phyloP scores from a whole-genome alignment of 2,329 filamentous ascomycete genomes.

The Calonectria honghensis region DNA sequence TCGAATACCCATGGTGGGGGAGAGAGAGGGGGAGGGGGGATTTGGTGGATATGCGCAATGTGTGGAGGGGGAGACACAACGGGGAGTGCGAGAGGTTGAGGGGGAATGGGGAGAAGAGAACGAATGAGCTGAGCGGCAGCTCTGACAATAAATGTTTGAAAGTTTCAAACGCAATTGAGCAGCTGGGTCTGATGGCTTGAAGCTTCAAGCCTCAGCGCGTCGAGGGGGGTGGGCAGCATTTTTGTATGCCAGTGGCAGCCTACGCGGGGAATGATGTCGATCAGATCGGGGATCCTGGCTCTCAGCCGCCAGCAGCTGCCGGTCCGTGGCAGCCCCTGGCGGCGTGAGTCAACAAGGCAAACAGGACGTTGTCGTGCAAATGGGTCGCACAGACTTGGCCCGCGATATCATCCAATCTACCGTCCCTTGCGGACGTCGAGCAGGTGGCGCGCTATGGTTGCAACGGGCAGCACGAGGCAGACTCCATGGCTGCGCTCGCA shows the following conservation, averaged over 20 bases:
- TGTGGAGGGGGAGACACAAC: neutral
- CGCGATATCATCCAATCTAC: slow-evolving; percentile 4
- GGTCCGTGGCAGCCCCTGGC: slow-evolving; percentile 2
- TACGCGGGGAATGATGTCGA: slow-evolving; percentile 19
- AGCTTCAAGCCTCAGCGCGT: slow-evolving; percentile 5
- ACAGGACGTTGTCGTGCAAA: neutral
- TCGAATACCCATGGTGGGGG: slow-evolving; percentile 41
- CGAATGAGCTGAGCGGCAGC: neutral
- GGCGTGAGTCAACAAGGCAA: slow-evolving; percentile 15
- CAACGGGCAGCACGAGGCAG: slow-evolving; percentile 27
- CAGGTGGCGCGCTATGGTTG: slow-evolving; percentile 32
- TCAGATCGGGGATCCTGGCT: neutral
- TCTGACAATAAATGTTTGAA: slow-evolving; percentile 1
- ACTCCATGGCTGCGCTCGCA: neutral
- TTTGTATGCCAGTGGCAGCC: slow-evolving; percentile 12
- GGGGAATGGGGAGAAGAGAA: neutral
- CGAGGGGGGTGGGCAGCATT: slow-evolving; percentile 22
- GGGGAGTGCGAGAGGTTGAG: neutral
- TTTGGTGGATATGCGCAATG: neutral
- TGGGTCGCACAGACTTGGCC: slow-evolving; percentile 18
- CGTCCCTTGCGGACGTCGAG: neutral
- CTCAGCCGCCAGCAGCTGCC: neutral
- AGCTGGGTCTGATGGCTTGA: slow-evolving; percentile 15
- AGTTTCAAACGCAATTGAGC: neutral
- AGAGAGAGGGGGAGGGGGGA: neutral